A percentile compares a stretch with the other conserved stretches of the same genome.
Evolutionary conservation across 352 stramenopile genomes (phyloP).

Genomic region (Globisporangium acanthophoron): DNA sequence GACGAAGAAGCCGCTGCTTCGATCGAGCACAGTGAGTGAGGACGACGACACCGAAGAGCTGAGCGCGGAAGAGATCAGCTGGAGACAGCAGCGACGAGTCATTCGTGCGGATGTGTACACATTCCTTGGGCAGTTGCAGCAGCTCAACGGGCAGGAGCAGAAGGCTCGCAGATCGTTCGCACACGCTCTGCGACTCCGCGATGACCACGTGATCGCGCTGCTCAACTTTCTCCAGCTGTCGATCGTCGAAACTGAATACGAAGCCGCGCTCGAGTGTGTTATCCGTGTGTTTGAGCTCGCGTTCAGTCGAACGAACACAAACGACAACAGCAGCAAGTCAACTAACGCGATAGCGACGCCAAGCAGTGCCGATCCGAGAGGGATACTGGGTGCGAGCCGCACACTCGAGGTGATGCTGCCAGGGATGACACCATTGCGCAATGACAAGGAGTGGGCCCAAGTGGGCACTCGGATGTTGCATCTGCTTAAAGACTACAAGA

Average conservation of each 20-base stretch:
- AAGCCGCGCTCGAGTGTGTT: constrained; percentile 28
- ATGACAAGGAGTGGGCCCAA: constrained; percentile 4
- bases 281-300: constrained; percentile 27
- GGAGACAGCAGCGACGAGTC: constrained; percentile 22
- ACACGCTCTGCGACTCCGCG: constrained; percentile 24
- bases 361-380: background rate
- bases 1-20: background rate
- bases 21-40: background rate
- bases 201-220: constrained; percentile 32
- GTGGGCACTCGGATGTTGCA: constrained; percentile 19
- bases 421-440: constrained; percentile 4
- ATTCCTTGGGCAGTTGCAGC: constrained; percentile 26
- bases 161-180: constrained; percentile 25
- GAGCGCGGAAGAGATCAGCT: constrained; percentile 10
- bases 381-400: constrained; percentile 25
- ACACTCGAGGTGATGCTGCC: constrained; percentile 21
- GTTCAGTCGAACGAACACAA: background rate
- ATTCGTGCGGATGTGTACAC: constrained; percentile 41
- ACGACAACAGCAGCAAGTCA: background rate
- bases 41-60: constrained; percentile 20
- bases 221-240: constrained; percentile 45
- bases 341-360: background rate
- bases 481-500: constrained; percentile 33
- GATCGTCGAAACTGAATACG: constrained; percentile 28
- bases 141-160: constrained; percentile 25